phyloP scores from a whole-genome alignment of 768 basidiomycete genomes.

The Cystoderma amianthinum region DNA sequence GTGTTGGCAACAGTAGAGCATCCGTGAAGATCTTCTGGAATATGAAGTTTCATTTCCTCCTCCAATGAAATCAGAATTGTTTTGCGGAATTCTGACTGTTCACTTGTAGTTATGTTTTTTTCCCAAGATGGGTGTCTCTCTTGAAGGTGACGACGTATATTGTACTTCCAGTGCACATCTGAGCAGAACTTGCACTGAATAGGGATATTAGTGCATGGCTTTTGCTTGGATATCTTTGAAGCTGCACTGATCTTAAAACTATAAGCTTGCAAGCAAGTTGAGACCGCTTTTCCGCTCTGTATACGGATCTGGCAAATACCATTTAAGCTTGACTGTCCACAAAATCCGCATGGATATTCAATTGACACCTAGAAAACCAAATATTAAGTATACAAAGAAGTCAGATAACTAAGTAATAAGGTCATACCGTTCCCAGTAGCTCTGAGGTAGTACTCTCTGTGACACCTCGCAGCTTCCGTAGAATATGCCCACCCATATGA shows the following conservation, averaged over 20 bases:
- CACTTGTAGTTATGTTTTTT: neutral
- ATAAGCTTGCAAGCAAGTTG: slow-evolving; percentile 8
- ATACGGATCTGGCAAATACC: slow-evolving; percentile 4
- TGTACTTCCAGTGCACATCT: slow-evolving; percentile 21
- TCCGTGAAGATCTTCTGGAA: neutral
- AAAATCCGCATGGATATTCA: slow-evolving; percentile 19
- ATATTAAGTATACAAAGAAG: too few relatives aligned
- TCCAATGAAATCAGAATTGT: neutral
- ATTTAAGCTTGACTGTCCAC: slow-evolving; percentile 7
- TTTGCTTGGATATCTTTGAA: slow-evolving; percentile 8
- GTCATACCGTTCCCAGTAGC: too few relatives aligned
- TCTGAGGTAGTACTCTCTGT: too few relatives aligned
- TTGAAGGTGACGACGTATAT: slow-evolving; percentile 15
- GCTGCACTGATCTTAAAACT: slow-evolving; percentile 8
- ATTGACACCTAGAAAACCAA: too few relatives aligned
- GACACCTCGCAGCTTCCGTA: too few relatives aligned
- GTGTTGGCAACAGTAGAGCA: neutral
- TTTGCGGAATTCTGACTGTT: neutral
- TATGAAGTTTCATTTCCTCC: neutral
- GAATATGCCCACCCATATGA: too few relatives aligned
- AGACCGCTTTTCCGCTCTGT: slow-evolving; percentile 10
- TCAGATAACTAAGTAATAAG: too few relatives aligned
- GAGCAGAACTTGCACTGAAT: slow-evolving; percentile 13
- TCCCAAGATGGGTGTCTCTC: slow-evolving; percentile 14
- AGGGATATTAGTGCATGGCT: slow-evolving; percentile 20